phyloP scores from a whole-genome alignment of 257 asterid species.

The Primulina eburnea region DNA sequence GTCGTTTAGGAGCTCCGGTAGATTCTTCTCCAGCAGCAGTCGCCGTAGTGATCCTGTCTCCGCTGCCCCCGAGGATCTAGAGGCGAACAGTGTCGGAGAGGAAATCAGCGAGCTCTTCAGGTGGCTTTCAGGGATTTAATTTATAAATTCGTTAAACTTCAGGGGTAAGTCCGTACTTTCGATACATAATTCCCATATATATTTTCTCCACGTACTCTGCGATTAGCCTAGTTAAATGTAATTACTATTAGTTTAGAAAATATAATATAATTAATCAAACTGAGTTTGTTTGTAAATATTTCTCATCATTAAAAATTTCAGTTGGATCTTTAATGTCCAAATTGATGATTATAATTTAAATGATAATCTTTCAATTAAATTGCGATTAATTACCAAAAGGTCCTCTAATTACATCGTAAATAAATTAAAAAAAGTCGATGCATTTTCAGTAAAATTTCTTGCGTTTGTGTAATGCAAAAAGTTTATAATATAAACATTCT shows the following conservation, averaged over 20 bases:
- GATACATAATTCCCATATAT: conserved; percentile 14
- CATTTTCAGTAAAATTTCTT: not conserved
- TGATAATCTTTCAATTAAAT: no score
- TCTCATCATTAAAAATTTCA: no score
- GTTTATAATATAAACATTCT: conserved; percentile 32
- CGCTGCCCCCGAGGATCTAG: conserved; percentile 60
- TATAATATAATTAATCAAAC: no score
- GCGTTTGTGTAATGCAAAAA: not conserved
- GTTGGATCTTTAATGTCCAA: no score
- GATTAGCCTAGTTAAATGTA: not conserved
- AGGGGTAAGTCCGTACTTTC: conserved; percentile 39
- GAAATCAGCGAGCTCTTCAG: conserved; percentile 88
- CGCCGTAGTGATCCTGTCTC: conserved; percentile 57
- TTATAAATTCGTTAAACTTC: conserved; percentile 32
- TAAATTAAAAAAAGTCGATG: no score
- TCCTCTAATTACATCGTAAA: no score
- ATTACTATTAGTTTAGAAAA: no score
- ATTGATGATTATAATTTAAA: no score
- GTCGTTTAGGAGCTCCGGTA: conserved; percentile 80
- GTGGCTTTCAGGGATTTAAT: conserved; percentile 81
- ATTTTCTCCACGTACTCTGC: conserved; percentile 2
- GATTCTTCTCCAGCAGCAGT: conserved; percentile 72
- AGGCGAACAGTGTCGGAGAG: conserved; percentile 74
- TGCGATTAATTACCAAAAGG: no score
- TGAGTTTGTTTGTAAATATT: no score